Percentiles rank a stretch among this genome's conserved stretches.
These are phyloP conservation scores for Acanthamoeba healyi DNA, from an alignment of 208 protist genomes.

Conservation along the genomic window DNA sequence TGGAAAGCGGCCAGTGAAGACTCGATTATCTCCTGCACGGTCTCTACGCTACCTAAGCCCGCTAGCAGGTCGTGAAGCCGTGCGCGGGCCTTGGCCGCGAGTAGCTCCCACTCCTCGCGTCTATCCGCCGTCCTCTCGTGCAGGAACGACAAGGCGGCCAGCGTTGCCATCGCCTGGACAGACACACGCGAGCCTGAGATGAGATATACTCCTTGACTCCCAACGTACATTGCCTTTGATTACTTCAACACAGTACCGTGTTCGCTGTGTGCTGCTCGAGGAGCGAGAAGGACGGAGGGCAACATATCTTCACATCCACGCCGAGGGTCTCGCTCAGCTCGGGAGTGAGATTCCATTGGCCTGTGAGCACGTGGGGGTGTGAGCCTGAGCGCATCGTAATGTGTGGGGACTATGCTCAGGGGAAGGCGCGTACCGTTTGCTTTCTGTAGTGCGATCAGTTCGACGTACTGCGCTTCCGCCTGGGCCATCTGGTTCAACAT, in stretches of 20 bases:
- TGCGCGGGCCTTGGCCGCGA: background rate
- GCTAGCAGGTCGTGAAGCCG: background rate
- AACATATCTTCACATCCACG: background rate
- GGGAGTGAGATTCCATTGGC: background rate
- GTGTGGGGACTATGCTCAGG: background rate
- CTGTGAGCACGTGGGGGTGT: too few relatives aligned
- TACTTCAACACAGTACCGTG: background rate
- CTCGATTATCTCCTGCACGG: background rate
- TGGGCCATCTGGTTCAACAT: background rate
- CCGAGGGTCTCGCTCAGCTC: background rate
- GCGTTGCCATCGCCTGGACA: background rate
- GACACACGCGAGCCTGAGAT: too few relatives aligned
- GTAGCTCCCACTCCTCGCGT: constrained; percentile 1
- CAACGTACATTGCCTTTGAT: too few relatives aligned
- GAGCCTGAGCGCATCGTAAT: too few relatives aligned
- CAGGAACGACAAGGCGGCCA: background rate
- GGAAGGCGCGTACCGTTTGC: background rate
- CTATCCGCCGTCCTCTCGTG: background rate
- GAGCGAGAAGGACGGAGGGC: background rate
- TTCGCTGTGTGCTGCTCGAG: background rate
- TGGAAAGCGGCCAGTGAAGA: background rate
- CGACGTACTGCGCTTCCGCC: background rate
- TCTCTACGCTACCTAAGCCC: background rate
- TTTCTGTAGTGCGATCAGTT: background rate
- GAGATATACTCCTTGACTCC: too few relatives aligned